A percentile compares a stretch with the other conserved stretches of the same genome.
These are phyloP conservation scores for Candida khao-thaluensis DNA, from an alignment of 805 yeast genomes.

Conservation along the genomic window DNA sequence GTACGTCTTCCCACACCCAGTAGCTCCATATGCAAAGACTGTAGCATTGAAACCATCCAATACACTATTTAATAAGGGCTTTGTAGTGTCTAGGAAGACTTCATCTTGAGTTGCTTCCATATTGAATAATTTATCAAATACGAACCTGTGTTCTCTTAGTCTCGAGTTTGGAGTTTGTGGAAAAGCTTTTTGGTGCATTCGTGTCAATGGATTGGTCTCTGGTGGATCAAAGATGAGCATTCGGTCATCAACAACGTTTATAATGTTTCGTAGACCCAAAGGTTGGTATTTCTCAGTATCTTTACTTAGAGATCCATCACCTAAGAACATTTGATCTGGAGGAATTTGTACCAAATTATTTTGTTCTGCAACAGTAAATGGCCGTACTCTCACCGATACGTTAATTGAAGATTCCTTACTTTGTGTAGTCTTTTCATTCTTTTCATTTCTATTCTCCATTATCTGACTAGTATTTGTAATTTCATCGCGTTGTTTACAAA, in stretches of 20 bases:
- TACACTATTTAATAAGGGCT: conserved; percentile 69
- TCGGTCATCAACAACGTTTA: conserved; percentile 78
- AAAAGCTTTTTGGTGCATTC: conserved; percentile 47
- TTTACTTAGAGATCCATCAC: conserved; percentile 50
- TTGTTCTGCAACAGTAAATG: conserved; percentile 66
- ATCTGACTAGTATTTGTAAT: neutral
- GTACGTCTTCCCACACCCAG: conserved; percentile 97
- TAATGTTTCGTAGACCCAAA: conserved; percentile 61
- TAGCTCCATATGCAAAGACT: conserved; percentile 94
- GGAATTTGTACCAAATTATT: conserved; percentile 43
- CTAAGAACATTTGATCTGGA: conserved; percentile 43
- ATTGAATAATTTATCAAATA: conserved; percentile 79
- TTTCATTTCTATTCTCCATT: conserved; percentile 1
- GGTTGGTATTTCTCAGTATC: conserved; percentile 27
- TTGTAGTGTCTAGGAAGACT: conserved; percentile 64
- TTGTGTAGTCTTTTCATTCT: neutral
- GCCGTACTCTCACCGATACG: conserved; percentile 81
- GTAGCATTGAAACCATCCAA: conserved; percentile 88
- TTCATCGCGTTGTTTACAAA: conserved; percentile 7
- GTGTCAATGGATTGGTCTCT: conserved; percentile 58
- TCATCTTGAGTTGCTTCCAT: conserved; percentile 61
- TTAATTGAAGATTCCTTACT: conserved; percentile 57
- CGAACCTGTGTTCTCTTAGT: conserved; percentile 72
- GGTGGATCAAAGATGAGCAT: conserved; percentile 89
- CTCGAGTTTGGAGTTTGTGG: conserved; percentile 42